Base-by-base conservation (phyloP, 2,329 filamentous ascomycete genomes). In the Calonectria fujianensis region DNA sequence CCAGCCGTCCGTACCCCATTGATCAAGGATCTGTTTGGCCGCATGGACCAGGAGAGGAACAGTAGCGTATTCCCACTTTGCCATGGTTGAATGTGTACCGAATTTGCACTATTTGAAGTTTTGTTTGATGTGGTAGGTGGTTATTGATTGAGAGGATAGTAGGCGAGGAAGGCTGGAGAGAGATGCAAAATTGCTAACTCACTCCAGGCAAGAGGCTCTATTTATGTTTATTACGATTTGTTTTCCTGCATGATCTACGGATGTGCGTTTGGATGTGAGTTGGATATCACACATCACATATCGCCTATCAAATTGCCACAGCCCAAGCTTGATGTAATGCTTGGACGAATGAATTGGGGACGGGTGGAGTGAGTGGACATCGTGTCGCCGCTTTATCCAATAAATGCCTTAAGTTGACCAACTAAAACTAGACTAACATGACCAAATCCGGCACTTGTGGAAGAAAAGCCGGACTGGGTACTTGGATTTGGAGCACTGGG, bases 151-250 rank as follows among this genome's bases (percentile, higher is more conserved):
- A 48, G 8, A 48, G 20, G 8, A 48, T 8, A n/a, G 41, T n/a
- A 11, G 41, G 11, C n/a, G 41, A n/a, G 4, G n/a, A 10, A 48
- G 10, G 41, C 11, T n/a, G 20, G 20, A 48, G 20, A 6, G 41
- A n/a, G 2, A 11, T 5, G 20, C 7, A 1, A 4, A 11, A 10
- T 45, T 14, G 7, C 4, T 6, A 9, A n/a, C 10, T n/a, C 9
- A n/a, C 1, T 18, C 8, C 8, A n/a, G 20, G 20, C 6, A 48
- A 10, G 8, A 48, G 20, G 20, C 18, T 11, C 7, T 48, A 48
- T 48, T 48, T 48, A n/a, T n/a, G 10, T 6, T 11, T 18, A 10
- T n/a, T 3, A 9, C 7, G 41, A 8, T 45, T n/a, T 2, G 3
- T 8, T 20, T 45, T 45, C 10, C 41, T 20, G 20, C 7, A n/a